These are phyloP conservation scores for Podila horticola DNA, from an alignment of 192 early-diverging fungal genomes.

Conservation along the genomic window DNA sequence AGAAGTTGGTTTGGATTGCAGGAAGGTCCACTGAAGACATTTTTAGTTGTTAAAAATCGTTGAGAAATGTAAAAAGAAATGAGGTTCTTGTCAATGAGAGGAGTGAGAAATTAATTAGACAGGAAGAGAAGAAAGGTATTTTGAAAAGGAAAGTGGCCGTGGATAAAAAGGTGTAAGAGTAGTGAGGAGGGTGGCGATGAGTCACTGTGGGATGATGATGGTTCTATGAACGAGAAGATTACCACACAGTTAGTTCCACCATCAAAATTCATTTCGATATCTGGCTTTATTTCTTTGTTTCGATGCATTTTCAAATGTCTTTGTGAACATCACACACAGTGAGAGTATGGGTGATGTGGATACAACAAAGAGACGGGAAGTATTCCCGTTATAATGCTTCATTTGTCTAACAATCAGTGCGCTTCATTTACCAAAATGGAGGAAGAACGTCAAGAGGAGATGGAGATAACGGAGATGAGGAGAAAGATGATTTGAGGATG, in stretches of 20 bases:
- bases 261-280: too few species aligned
- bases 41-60: background rate
- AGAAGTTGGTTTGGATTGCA: conserved; percentile 34
- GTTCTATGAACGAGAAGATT: background rate
- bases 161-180: background rate
- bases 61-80: background rate
- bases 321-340: too few species aligned
- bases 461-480: background rate
- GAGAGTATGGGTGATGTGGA: too few species aligned
- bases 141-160: too few species aligned
- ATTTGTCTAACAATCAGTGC: too few species aligned
- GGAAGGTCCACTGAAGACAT: conserved; percentile 21
- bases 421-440: conserved; percentile 1
- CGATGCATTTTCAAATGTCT: too few species aligned
- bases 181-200: background rate
- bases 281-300: too few species aligned
- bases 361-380: too few species aligned
- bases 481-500: background rate
- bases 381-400: too few species aligned
- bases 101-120: conserved; percentile 2
- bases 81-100: conserved; percentile 3
- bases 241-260: too few species aligned
- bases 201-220: background rate
- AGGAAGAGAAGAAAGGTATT: background rate
- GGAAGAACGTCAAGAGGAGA: background rate